Conservation (phyloP, 306 rosid species). For the Fragaria nilgerrensis region DNA sequence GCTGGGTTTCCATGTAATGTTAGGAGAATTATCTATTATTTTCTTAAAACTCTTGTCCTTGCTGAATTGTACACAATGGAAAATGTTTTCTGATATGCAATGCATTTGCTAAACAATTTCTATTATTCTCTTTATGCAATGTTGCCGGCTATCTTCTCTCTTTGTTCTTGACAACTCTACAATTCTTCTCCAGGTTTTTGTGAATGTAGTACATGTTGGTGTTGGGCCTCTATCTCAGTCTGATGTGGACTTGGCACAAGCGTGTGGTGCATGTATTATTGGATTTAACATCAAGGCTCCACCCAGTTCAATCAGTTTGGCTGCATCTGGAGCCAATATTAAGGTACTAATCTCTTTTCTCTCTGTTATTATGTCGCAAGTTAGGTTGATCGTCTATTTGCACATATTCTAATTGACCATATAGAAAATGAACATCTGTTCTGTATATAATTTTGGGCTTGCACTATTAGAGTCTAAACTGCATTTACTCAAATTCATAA, state of each 20-base stretch:
- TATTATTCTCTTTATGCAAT: background rate
- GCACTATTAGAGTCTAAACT: background rate
- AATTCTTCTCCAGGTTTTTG: conserved; percentile 57
- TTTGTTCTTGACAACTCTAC: conserved; percentile 18
- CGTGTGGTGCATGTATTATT: conserved; percentile 90
- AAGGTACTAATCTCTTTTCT: conserved; percentile 47
- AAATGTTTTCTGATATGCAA: background rate
- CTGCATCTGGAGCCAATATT: conserved; percentile 64
- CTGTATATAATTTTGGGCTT: background rate
- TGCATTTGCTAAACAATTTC: background rate
- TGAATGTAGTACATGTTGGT: conserved; percentile 87
- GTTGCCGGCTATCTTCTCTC: background rate
- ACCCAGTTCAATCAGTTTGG: conserved; percentile 54
- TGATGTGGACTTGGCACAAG: conserved; percentile 86
- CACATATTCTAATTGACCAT: no score
- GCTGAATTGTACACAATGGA: background rate
- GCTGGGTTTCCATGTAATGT: background rate
- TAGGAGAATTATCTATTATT: background rate
- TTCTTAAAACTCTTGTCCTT: background rate
- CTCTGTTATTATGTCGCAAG: background rate
- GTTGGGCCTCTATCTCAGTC: conserved; percentile 87
- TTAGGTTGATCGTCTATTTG: background rate
- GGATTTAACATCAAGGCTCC: conserved; percentile 86
- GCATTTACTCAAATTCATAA: background rate
- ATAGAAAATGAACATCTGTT: background rate